Base-by-base conservation (phyloP, 306 rosid genomes). In the Sicyos edulis region DNA sequence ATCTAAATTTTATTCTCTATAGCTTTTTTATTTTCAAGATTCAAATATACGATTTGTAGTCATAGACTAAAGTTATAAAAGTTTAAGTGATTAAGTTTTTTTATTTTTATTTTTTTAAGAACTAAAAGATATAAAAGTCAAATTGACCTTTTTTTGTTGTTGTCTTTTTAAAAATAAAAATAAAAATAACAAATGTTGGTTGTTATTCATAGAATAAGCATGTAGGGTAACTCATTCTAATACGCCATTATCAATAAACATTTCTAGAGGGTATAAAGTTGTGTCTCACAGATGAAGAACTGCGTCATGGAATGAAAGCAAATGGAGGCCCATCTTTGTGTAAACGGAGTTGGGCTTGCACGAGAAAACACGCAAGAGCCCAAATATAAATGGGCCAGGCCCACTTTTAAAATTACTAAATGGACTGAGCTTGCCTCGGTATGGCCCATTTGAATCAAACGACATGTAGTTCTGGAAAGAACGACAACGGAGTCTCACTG, bases 401-500 rank as follows among this genome's bases (percentile, higher is more conserved):
- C 13, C 72, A 50, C 12, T 6, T 22, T 2, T 7, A 14, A 14
- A 47, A 0, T 5, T 21, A 12, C 13, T 13, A 49, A 22, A 45
- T 22, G 21, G 11, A 13, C 20, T 47, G 72, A 40, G 42, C 71
- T 12, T 21, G 21, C 21, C 71, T 53, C 55, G 4, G 8, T 19
- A 20, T 6, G 17, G 40, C 20, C 20, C 55, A 47, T 14, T 14
- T 47, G 29, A 45, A 9, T 62, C 16, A 63, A 7, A 69, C 73
- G 73, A 50, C 59, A 32, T 8, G 73, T 69, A 49, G 73, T 50
- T 69, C 0, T 15, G 7, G 1, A 50, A 16, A 14, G 58, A 50
- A 69, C 73, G 73, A 50, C 58, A 49, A 24, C 51, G 49, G 49
- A 34, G 21, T 45, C 44, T 14, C 57, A 47, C 57, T 49, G 57